A percentile compares a stretch with the other conserved stretches of the same genome.
Evolutionary conservation across 768 basidiomycete genomes (phyloP).

Genomic region (Leccinum boreale): DNA sequence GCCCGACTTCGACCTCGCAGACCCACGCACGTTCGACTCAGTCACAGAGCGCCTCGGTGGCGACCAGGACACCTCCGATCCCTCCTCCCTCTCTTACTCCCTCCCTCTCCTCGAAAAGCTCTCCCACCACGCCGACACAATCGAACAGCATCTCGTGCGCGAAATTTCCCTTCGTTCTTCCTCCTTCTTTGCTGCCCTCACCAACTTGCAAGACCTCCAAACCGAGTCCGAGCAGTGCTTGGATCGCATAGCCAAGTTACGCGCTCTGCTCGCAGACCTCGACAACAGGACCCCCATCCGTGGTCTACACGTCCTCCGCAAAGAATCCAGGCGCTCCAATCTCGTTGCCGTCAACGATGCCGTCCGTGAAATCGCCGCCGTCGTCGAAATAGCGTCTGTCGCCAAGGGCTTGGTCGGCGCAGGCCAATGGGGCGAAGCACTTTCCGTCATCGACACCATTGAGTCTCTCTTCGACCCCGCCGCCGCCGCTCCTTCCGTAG

Average conservation of each 20-base stretch:
- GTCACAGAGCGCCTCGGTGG: conserved; percentile 62
- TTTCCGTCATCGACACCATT: conserved; percentile 70
- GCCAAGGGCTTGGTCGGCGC: conserved; percentile 72
- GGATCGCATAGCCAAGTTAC: conserved; percentile 67
- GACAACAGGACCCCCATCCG: conserved; percentile 74
- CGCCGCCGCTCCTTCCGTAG: conserved; percentile 1
- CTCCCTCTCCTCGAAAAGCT: conserved; percentile 83
- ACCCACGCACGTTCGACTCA: conserved; percentile 70
- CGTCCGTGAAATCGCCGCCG: conserved; percentile 59
- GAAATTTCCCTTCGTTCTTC: conserved; percentile 89
- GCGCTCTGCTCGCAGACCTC: conserved; percentile 67
- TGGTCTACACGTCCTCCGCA: conserved; percentile 71
- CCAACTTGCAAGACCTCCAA: conserved; percentile 91
- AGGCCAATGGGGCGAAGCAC: conserved; percentile 86
- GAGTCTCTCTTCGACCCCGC: conserved; percentile 51
- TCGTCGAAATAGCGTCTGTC: conserved; percentile 75
- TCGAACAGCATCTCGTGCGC: conserved; percentile 91
- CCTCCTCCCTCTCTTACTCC: conserved; percentile 60
- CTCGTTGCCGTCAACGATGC: conserved; percentile 59
- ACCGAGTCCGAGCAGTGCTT: conserved; percentile 85
- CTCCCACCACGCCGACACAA: conserved; percentile 87
- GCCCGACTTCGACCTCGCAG: conserved; percentile 72
- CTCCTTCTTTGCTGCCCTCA: conserved; percentile 94
- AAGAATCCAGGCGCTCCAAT: conserved; percentile 58
- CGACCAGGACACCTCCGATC: conserved; percentile 44